Evolutionary conservation across 805 yeast genomes (phyloP).

Genomic region (Ascoidea rubescens): DNA sequence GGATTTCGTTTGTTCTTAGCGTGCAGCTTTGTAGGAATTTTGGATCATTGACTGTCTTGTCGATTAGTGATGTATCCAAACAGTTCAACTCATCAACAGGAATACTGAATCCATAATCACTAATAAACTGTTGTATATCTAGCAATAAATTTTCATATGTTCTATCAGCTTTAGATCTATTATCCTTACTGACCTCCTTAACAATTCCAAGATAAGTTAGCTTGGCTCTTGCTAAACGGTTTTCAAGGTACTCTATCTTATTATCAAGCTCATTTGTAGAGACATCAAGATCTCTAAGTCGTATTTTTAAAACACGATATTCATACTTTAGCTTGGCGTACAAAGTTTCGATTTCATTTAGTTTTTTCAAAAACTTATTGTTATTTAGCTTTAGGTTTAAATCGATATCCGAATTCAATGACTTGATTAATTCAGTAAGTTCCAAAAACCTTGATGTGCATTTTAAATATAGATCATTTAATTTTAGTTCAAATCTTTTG

Average conservation of each 20-base stretch:
- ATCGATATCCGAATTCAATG: slow-evolving; percentile 12
- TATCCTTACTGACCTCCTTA: no score
- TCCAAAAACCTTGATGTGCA: background rate
- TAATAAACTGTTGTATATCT: no score
- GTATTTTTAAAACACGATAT: slow-evolving; percentile 38
- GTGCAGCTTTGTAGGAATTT: no score
- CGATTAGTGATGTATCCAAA: no score
- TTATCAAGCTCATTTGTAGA: slow-evolving; percentile 16
- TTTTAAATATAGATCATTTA: background rate
- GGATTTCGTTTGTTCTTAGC: no score
- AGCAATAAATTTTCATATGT: no score
- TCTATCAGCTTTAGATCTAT: no score
- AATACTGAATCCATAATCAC: no score
- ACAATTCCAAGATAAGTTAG: no score
- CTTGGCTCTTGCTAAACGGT: background rate
- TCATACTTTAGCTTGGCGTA: slow-evolving; percentile 56
- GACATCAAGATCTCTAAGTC: slow-evolving; percentile 56
- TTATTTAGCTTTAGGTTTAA: slow-evolving; percentile 16
- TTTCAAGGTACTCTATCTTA: slow-evolving; percentile 2
- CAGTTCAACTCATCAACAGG: no score
- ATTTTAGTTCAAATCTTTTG: background rate
- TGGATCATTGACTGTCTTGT: no score
- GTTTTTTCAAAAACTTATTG: slow-evolving; percentile 19
- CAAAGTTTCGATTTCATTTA: slow-evolving; percentile 37
- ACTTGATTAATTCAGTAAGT: background rate